These are phyloP conservation scores for Amylostereum chailletii DNA, from an alignment of 1,284 basidiomycete species.

Conservation along the genomic window DNA sequence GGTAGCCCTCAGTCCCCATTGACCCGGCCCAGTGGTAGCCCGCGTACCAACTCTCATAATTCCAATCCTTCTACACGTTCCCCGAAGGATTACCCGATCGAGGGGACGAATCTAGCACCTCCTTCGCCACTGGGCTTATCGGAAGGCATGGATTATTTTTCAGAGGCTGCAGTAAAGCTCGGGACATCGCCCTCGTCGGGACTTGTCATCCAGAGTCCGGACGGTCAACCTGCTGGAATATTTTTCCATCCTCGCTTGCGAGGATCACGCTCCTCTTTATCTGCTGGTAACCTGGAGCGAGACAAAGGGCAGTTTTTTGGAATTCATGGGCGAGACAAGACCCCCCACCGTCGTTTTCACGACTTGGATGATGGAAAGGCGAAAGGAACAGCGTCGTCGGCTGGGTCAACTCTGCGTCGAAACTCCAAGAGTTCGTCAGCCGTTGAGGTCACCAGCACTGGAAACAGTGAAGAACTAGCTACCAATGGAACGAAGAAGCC, in stretches of 20 bases:
- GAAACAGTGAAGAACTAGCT: no score
- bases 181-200: constrained; percentile 79
- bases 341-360: constrained; percentile 5
- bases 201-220: constrained; percentile 85
- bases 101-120: constrained; percentile 36
- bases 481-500: no score
- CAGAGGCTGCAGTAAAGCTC: constrained; percentile 62
- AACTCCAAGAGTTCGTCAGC: no score
- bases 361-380: not conserved
- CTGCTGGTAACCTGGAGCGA: constrained; percentile 26
- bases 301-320: constrained; percentile 29
- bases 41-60: constrained; percentile 51
- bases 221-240: constrained; percentile 89
- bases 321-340: not conserved
- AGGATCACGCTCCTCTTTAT: constrained; percentile 3
- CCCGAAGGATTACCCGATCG: constrained; percentile 33
- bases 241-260: constrained; percentile 81
- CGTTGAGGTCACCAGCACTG: no score
- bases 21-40: constrained; percentile 33
- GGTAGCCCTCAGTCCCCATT: constrained; percentile 31
- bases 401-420: not conserved
- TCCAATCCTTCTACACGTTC: constrained; percentile 34
- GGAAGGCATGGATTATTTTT: constrained; percentile 86
- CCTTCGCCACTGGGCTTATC: constrained; percentile 67
- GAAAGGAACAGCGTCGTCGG: no score